A percentile compares a stretch with the other conserved stretches of the same genome.
Evolutionary conservation across 1,284 basidiomycete genomes (phyloP).

Genomic region (Pseudozyma sp.): DNA sequence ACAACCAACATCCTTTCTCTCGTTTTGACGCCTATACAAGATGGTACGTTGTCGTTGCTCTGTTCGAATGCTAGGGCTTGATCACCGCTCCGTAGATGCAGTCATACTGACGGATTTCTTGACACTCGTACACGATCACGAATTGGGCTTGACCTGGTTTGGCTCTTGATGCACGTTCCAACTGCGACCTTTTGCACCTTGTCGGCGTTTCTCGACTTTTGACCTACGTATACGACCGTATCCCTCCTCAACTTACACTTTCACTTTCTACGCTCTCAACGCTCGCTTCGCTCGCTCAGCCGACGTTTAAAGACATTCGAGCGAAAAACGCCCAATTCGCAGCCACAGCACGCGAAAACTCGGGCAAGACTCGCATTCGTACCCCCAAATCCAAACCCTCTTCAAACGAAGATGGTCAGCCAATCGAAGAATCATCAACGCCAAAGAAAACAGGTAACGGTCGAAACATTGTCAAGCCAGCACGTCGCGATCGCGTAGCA

Average conservation of each 20-base stretch:
- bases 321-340: slow-evolving; percentile 45
- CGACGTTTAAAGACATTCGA: slow-evolving; percentile 29
- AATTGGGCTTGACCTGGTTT: too few relatives aligned
- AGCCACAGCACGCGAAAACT: slow-evolving; percentile 23
- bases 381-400: not conserved
- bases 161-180: too few relatives aligned
- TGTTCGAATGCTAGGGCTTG: too few relatives aligned
- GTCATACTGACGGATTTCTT: too few relatives aligned
- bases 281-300: slow-evolving; percentile 7
- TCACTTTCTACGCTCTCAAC: not conserved
- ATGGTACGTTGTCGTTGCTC: too few relatives aligned
- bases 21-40: too few relatives aligned
- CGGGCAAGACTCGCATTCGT: slow-evolving; percentile 42
- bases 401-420: not conserved
- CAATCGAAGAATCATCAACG: not conserved
- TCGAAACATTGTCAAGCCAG: slow-evolving; percentile 31
- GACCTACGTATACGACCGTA: not conserved
- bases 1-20: too few relatives aligned
- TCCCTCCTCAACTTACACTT: not conserved
- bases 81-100: too few relatives aligned
- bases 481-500: slow-evolving; percentile 6
- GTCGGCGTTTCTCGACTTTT: too few relatives aligned
- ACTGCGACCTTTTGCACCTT: too few relatives aligned
- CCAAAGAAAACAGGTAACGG: not conserved
- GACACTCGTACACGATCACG: too few relatives aligned